A percentile compares a stretch with the other conserved stretches of the same genome.
phyloP scores from a whole-genome alignment of 2,329 filamentous ascomycete species.

The Colletotrichum acutatum region DNA sequence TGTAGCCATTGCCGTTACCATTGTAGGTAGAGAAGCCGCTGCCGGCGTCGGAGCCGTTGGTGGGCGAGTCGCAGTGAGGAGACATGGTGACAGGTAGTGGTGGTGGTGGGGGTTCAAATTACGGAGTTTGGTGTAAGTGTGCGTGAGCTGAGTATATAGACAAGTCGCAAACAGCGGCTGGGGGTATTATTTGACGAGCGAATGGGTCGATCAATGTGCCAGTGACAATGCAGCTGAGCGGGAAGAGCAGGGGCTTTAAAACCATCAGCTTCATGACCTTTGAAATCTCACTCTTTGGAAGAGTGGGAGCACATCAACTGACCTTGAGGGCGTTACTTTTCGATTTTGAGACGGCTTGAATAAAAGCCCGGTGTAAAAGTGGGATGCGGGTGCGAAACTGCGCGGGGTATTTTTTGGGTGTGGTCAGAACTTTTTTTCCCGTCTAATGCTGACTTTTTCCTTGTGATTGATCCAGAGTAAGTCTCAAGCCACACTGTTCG shows the following conservation, averaged over 20 bases:
- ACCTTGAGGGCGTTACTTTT: slow-evolving; percentile 19
- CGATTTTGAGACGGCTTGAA: slow-evolving; percentile 25
- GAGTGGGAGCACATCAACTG: slow-evolving; percentile 32
- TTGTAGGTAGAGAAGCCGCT: slow-evolving; percentile 28
- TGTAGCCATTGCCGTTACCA: slow-evolving; percentile 38
- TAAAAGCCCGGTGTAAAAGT: slow-evolving; percentile 27
- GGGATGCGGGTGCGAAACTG: slow-evolving; percentile 28
- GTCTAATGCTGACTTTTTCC: neutral
- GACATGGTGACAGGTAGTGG: slow-evolving; percentile 43
- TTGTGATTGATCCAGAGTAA: slow-evolving; percentile 22
- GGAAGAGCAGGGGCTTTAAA: slow-evolving; percentile 30
- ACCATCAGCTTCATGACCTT: slow-evolving; percentile 21
- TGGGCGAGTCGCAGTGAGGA: slow-evolving; percentile 48
- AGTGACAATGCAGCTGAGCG: slow-evolving; percentile 9
- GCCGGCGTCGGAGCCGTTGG: slow-evolving; percentile 39
- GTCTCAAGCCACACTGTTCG: slow-evolving; percentile 33
- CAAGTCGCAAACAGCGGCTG: slow-evolving; percentile 14
- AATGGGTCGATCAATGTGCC: slow-evolving; percentile 12
- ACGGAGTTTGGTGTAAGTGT: neutral
- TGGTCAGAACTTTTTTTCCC: neutral
- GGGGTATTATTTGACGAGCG: slow-evolving; percentile 8
- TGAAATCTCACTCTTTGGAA: slow-evolving; percentile 9
- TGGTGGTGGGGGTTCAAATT: slow-evolving; percentile 5
- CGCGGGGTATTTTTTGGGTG: slow-evolving; percentile 8
- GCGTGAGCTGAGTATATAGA: neutral